These are phyloP conservation scores for Trametes villosa DNA, from an alignment of 768 basidiomycete genomes.

Conservation along the genomic window DNA sequence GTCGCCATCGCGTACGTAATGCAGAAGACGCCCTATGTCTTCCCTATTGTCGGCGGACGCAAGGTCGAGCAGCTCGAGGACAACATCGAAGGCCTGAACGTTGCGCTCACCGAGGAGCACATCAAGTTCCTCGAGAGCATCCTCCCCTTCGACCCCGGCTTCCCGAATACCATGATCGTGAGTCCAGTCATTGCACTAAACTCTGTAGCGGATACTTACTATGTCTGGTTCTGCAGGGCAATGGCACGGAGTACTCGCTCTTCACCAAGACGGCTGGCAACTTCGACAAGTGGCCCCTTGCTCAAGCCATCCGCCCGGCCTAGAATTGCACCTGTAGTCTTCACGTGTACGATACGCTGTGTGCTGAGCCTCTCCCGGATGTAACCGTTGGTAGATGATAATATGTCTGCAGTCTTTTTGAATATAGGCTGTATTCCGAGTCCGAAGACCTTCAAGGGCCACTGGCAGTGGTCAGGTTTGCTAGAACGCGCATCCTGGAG, in stretches of 20 bases:
- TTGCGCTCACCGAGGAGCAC: slow-evolving; percentile 48
- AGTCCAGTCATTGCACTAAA: neutral
- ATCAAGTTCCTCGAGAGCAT: slow-evolving; percentile 49
- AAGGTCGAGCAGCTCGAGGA: slow-evolving; percentile 54
- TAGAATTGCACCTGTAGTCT: too few relatives aligned
- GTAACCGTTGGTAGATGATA: too few relatives aligned
- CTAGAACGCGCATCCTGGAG: too few relatives aligned
- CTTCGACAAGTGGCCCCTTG: slow-evolving; percentile 33
- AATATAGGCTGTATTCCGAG: too few relatives aligned
- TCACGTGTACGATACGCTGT: too few relatives aligned
- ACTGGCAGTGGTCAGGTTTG: too few relatives aligned
- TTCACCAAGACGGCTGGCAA: slow-evolving; percentile 24
- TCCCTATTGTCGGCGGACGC: slow-evolving; percentile 49
- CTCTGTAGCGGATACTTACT: neutral
- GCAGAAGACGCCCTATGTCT: slow-evolving; percentile 52
- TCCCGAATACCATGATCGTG: slow-evolving; percentile 38
- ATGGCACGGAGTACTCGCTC: slow-evolving; percentile 23
- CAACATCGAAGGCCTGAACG: slow-evolving; percentile 54
- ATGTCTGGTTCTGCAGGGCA: slow-evolving; percentile 22
- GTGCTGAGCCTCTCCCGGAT: too few relatives aligned
- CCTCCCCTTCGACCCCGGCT: slow-evolving; percentile 51
- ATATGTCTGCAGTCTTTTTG: too few relatives aligned
- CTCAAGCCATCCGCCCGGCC: slow-evolving; percentile 23
- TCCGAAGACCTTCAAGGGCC: too few relatives aligned
- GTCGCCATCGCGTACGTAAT: slow-evolving; percentile 59